Evolutionary conservation across 768 basidiomycete genomes (phyloP).

Genomic region (Solioccasus polychromus): DNA sequence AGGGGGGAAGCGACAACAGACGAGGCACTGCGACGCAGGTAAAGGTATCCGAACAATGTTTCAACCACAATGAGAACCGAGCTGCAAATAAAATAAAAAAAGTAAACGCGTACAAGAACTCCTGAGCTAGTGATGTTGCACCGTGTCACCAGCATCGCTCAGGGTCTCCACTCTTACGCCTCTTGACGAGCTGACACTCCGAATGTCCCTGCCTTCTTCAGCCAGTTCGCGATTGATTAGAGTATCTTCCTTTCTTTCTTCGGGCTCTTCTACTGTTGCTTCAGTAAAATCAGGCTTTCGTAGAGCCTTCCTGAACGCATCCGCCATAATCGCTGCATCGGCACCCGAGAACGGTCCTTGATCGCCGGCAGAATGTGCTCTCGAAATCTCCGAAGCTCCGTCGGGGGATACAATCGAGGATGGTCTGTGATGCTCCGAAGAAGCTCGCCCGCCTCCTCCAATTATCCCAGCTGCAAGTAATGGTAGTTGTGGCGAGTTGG

Average conservation of each 20-base stretch:
- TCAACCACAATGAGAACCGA: slow-evolving; percentile 34
- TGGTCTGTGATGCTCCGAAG: slow-evolving; percentile 33
- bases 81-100: slow-evolving; percentile 36
- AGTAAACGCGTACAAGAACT: slow-evolving; percentile 33
- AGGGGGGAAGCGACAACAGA: slow-evolving; percentile 29
- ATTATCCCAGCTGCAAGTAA: slow-evolving; percentile 37
- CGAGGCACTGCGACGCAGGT: slow-evolving; percentile 22
- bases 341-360: slow-evolving; percentile 74
- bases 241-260: slow-evolving; percentile 41
- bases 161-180: slow-evolving; percentile 76
- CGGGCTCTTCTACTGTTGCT: slow-evolving; percentile 58
- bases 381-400: slow-evolving; percentile 71
- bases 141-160: slow-evolving; percentile 50
- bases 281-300: slow-evolving; percentile 87
- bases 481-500: slow-evolving; percentile 45
- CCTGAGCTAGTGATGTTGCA: slow-evolving; percentile 43
- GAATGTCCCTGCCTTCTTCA: slow-evolving; percentile 86
- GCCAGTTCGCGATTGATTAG: slow-evolving; percentile 71
- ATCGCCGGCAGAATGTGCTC: slow-evolving; percentile 56
- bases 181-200: slow-evolving; percentile 77
- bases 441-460: slow-evolving; percentile 32
- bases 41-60: slow-evolving; percentile 35
- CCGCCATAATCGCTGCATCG: slow-evolving; percentile 91
- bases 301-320: slow-evolving; percentile 85
- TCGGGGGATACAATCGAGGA: slow-evolving; percentile 54